These are phyloP conservation scores for Chlamydomonas applanata DNA, from an alignment of 139 green algal species.

Conservation along the genomic window DNA sequence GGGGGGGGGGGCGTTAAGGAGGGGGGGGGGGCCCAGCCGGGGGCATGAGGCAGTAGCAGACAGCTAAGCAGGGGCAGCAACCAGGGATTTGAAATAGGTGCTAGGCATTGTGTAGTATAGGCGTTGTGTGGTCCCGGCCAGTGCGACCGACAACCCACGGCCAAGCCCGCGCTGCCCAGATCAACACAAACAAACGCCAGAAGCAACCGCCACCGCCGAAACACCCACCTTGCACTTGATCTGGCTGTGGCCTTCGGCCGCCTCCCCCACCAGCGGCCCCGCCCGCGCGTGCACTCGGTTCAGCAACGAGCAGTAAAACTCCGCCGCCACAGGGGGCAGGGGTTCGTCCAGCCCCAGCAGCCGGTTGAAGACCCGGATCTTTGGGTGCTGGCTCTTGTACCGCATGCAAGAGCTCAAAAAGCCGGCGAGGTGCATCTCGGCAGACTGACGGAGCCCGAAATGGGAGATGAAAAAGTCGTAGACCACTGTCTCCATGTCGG, in stretches of 20 bases:
- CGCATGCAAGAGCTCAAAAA: constrained; percentile 25
- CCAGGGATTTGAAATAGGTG: neutral
- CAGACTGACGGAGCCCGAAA: constrained; percentile 22
- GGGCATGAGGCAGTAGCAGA: too few species aligned
- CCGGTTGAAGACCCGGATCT: constrained; percentile 38
- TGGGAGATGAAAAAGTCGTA: constrained; percentile 41
- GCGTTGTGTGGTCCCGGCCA: too few species aligned
- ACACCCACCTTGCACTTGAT: constrained; percentile 36
- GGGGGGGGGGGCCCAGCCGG: too few species aligned
- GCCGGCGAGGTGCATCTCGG: constrained; percentile 39
- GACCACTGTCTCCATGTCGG: constrained; percentile 11
- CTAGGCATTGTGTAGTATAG: neutral
- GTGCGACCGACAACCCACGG: too few species aligned
- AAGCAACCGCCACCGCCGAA: neutral
- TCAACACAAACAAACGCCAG: neutral
- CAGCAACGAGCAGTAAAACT: constrained; percentile 39
- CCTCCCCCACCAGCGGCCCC: constrained; percentile 36
- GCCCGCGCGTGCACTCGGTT: constrained; percentile 41
- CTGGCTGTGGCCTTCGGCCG: constrained; percentile 29
- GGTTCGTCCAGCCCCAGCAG: constrained; percentile 33
- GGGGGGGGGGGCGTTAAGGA: too few species aligned
- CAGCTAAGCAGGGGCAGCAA: too few species aligned
- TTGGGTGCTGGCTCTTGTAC: constrained; percentile 34
- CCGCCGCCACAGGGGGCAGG: constrained; percentile 13
- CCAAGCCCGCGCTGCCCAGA: too few species aligned